A percentile compares a stretch with the other conserved stretches of the same genome.
Conservation (phyloP, 106 monocot species). For the Platanthera guangdongensis region DNA sequence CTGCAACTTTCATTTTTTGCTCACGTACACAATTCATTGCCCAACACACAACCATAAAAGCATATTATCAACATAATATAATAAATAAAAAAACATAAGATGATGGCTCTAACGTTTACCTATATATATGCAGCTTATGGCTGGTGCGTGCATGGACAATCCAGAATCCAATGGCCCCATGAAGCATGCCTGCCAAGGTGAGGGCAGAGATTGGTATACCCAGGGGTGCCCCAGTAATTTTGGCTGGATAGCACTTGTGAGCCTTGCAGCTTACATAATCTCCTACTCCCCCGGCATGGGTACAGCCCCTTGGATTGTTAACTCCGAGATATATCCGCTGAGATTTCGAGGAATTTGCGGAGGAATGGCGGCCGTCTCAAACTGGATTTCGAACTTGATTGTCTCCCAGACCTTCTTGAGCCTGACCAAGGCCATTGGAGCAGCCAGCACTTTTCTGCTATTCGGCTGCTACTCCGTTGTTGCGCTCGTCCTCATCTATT, state of each 20-base stretch:
- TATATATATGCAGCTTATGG: slow-evolving; percentile 35
- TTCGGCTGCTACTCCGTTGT: slow-evolving; percentile 34
- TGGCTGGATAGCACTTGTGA: slow-evolving; percentile 58
- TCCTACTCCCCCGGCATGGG: slow-evolving; percentile 87
- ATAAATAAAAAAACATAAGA: background rate
- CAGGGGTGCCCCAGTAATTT: slow-evolving; percentile 66
- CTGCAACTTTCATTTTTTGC: too few species aligned
- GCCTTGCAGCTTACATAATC: slow-evolving; percentile 50
- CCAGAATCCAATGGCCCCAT: background rate
- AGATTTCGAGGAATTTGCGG: slow-evolving; percentile 56
- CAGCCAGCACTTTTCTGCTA: slow-evolving; percentile 45
- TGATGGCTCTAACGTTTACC: background rate
- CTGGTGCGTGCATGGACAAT: slow-evolving; percentile 54
- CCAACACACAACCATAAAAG: too few species aligned
- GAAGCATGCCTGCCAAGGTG: slow-evolving; percentile 25
- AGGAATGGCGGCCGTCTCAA: slow-evolving; percentile 56
- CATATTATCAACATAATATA: too few species aligned
- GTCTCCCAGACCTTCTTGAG: slow-evolving; percentile 58
- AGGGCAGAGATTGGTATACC: slow-evolving; percentile 47
- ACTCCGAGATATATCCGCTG: slow-evolving; percentile 78
- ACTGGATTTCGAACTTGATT: slow-evolving; percentile 75
- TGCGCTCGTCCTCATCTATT: slow-evolving; percentile 39
- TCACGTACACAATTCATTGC: too few species aligned
- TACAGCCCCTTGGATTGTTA: slow-evolving; percentile 73
- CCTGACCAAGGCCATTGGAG: slow-evolving; percentile 51